Conservation (phyloP, 495 filamentous ascomycete species). For the Cudoniella acicularis region DNA sequence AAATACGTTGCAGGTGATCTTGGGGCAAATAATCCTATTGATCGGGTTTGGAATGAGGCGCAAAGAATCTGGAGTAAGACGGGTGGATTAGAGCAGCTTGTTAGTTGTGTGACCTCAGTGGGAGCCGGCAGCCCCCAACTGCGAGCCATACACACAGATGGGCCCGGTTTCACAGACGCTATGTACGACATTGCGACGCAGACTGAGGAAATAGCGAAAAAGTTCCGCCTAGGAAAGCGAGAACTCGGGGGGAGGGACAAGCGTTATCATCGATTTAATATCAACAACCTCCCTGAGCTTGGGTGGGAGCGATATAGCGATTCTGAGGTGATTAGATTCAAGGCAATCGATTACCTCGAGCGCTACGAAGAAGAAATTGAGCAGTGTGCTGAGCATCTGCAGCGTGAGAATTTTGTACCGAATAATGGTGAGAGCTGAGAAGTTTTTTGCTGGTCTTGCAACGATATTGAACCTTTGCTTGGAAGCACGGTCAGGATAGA, state of each 20-base stretch:
- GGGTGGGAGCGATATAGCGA: background rate
- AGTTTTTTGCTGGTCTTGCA: background rate
- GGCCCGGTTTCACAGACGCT: slow-evolving; percentile 9
- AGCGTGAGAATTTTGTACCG: background rate
- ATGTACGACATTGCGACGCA: slow-evolving; percentile 21
- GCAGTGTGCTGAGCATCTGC: background rate
- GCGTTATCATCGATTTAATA: background rate
- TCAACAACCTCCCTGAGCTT: background rate
- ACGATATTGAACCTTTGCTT: background rate
- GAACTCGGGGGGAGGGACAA: background rate
- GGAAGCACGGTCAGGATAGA: background rate
- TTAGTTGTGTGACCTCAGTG: slow-evolving; percentile 39
- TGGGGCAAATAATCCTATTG: slow-evolving; percentile 36
- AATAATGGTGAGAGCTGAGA: background rate
- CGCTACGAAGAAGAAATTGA: background rate
- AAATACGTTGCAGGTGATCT: slow-evolving; percentile 37
- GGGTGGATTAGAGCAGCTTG: background rate
- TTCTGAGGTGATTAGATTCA: background rate
- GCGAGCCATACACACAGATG: slow-evolving; percentile 18
- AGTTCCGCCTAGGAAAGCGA: slow-evolving; percentile 9
- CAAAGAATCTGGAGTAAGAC: slow-evolving; percentile 27
- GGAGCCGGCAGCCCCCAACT: slow-evolving; percentile 30
- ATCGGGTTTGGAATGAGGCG: slow-evolving; percentile 29
- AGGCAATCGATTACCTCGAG: background rate
- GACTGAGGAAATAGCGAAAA: slow-evolving; percentile 27